Conservation (phyloP, 1,284 basidiomycete genomes). For the Malassezia obtusa region DNA sequence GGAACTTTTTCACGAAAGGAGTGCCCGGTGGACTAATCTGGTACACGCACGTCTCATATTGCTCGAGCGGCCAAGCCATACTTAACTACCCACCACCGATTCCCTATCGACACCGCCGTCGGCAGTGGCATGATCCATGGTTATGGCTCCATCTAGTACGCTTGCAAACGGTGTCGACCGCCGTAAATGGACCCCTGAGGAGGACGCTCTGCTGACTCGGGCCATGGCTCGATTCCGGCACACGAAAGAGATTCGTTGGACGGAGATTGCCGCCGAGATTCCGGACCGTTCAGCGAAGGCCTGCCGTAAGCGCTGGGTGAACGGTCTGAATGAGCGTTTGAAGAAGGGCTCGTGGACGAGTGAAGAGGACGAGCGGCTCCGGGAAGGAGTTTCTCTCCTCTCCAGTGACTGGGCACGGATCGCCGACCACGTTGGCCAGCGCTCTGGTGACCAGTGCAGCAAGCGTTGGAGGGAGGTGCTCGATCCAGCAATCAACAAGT, state of each 20-base stretch:
- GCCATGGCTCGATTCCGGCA: slow-evolving; percentile 7
- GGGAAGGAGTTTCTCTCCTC: slow-evolving; percentile 10
- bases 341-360: slow-evolving; percentile 17
- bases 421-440: slow-evolving; percentile 14
- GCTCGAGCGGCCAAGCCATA: no score
- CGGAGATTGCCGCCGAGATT: slow-evolving; percentile 9
- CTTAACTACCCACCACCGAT: no score
- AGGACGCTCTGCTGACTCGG: slow-evolving; percentile 10
- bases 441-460: slow-evolving; percentile 19
- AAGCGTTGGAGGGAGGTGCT: slow-evolving; percentile 19
- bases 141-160: not conserved
- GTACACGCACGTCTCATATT: no score
- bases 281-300: slow-evolving; percentile 14
- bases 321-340: slow-evolving; percentile 15
- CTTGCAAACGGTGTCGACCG: not conserved
- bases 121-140: not conserved
- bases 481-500: slow-evolving; percentile 16
- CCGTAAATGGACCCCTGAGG: slow-evolving; percentile 15
- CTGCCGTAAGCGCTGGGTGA: slow-evolving; percentile 19
- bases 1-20: no score
- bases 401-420: slow-evolving; percentile 14
- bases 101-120: no score
- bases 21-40: no score
- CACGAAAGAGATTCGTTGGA: slow-evolving; percentile 13
- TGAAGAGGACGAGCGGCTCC: slow-evolving; percentile 13